Conservation (phyloP, 2,329 filamentous ascomycete genomes). For the Ceratocystis alfenasii region DNA sequence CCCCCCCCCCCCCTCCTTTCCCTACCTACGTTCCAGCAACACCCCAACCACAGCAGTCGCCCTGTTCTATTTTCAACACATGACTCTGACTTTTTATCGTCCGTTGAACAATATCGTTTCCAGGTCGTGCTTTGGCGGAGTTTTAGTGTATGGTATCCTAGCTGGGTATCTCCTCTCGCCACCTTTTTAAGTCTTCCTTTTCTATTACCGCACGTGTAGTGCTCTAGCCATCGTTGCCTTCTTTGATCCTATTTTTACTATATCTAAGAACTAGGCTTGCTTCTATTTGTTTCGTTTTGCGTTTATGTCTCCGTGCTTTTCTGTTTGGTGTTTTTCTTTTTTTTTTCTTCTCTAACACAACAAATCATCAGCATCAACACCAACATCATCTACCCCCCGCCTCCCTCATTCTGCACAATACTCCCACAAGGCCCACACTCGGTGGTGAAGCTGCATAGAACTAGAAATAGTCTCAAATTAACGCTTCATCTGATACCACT, state of each 20-base stretch:
- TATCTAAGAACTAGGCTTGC: not conserved
- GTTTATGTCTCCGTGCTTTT: not conserved
- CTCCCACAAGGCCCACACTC: not conserved
- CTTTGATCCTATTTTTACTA: not conserved
- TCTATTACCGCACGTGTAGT: not conserved
- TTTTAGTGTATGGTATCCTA: too few relatives aligned
- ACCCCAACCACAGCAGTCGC: not conserved
- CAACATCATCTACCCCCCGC: too few relatives aligned
- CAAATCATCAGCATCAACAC: not conserved
- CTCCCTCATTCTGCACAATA: not conserved
- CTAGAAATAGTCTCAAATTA: not conserved
- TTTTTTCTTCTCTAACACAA: not conserved
- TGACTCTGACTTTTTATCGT: not conserved
- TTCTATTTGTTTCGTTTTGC: not conserved
- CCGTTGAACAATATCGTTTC: not conserved
- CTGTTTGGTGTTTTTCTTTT: not conserved
- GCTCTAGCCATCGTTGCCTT: not conserved
- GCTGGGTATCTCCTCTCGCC: too few relatives aligned
- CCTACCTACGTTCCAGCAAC: not conserved
- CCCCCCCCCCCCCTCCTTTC: not conserved
- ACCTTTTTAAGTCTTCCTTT: not conserved
- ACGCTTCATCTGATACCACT: not conserved
- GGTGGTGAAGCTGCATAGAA: not conserved
- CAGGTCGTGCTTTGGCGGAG: not conserved
- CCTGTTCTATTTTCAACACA: not conserved